Evolutionary conservation across 2,329 filamentous ascomycete species (phyloP).

Genomic region (Monosporascus sp.): DNA sequence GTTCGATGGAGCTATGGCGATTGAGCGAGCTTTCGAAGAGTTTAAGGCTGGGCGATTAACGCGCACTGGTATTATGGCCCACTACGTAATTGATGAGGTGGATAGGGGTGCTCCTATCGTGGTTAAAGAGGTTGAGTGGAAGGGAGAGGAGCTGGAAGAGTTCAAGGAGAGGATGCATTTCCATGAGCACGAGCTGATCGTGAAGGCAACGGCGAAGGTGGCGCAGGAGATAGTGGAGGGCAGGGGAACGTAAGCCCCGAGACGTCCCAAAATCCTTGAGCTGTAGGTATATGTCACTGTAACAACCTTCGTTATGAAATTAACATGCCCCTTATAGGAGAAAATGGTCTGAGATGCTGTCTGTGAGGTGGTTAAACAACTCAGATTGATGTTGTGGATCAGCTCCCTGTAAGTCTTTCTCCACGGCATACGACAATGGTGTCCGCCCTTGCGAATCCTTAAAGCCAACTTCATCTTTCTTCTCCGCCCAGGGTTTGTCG

Average conservation of each 20-base stretch:
- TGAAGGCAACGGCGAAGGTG: conserved; percentile 55
- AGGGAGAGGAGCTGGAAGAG: conserved; percentile 58
- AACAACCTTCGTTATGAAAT: not conserved
- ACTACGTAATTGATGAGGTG: conserved; percentile 76
- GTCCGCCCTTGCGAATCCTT: too few species aligned
- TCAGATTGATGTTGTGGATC: too few species aligned
- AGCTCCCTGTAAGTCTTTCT: too few species aligned
- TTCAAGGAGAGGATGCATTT: conserved; percentile 70
- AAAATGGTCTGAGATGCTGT: not conserved
- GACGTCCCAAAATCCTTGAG: conserved; percentile 1
- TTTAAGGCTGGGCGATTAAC: conserved; percentile 53
- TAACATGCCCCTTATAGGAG: not conserved
- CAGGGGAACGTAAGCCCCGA: not conserved
- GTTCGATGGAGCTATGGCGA: conserved; percentile 66
- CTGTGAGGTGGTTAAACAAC: too few species aligned
- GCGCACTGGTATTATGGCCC: conserved; percentile 82
- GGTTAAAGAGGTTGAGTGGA: conserved; percentile 61
- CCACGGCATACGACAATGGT: too few species aligned
- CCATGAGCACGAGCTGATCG: conserved; percentile 73
- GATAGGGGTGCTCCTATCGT: conserved; percentile 74
- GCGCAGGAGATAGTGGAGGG: not conserved
- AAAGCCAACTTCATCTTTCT: too few species aligned
- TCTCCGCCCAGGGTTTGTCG: too few species aligned
- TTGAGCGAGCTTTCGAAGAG: conserved; percentile 61
- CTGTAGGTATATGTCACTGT: conserved; percentile 1